These are phyloP conservation scores for Astrocystis sublimbata DNA, from an alignment of 495 filamentous ascomycete species.

Conservation along the genomic window DNA sequence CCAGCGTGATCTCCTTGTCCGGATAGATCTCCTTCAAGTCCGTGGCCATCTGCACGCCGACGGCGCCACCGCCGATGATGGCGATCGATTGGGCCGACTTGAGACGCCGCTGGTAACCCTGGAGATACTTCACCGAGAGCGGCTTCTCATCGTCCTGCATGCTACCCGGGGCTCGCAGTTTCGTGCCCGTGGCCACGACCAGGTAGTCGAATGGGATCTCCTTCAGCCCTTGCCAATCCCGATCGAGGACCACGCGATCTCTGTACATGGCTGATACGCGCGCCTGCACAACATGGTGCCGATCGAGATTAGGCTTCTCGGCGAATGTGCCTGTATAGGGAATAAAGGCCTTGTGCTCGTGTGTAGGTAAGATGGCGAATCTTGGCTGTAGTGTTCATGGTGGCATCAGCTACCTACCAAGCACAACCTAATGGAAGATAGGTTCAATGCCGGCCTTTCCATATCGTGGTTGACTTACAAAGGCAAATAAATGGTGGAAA, in stretches of 20 bases:
- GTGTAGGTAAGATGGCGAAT: constrained; percentile 48
- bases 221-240: constrained; percentile 46
- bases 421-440: background rate
- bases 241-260: constrained; percentile 45
- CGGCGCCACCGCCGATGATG: constrained; percentile 61
- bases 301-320: constrained; percentile 30
- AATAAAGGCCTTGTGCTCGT: constrained; percentile 60
- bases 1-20: constrained; percentile 53
- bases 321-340: constrained; percentile 48
- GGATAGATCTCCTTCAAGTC: constrained; percentile 60
- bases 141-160: constrained; percentile 51
- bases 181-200: constrained; percentile 51
- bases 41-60: constrained; percentile 60
- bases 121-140: constrained; percentile 39
- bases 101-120: constrained; percentile 36
- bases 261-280: constrained; percentile 45
- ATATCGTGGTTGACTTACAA: constrained; percentile 38
- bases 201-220: constrained; percentile 51
- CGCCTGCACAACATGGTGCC: constrained; percentile 45
- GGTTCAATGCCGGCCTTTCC: background rate
- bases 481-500: constrained; percentile 57
- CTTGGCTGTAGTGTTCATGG: constrained; percentile 41
- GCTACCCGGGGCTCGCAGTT: constrained; percentile 45
- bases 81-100: constrained; percentile 42
- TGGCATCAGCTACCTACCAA: background rate